Evolutionary conservation across 2,329 filamentous ascomycete genomes (phyloP).

Genomic region (Apiospora malaysiana): DNA sequence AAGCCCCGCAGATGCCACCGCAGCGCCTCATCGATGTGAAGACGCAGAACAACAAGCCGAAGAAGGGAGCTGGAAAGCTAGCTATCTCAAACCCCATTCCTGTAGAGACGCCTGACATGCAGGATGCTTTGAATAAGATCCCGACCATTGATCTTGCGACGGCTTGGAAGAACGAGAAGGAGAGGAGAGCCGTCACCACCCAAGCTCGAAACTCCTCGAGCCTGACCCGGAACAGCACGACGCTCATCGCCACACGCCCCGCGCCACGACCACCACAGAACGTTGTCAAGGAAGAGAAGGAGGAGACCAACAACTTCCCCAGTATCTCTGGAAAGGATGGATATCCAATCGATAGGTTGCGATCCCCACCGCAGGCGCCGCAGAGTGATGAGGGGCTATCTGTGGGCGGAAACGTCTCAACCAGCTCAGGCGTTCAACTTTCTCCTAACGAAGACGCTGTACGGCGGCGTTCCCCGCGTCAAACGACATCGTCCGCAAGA

Average conservation of each 20-base stretch:
- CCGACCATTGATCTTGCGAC: constrained; percentile 56
- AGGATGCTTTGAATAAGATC: constrained; percentile 36
- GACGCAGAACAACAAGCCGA: constrained; percentile 26
- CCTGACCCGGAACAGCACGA: constrained; percentile 37
- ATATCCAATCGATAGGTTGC: constrained; percentile 16
- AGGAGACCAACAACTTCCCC: neutral
- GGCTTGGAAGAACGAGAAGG: constrained; percentile 53
- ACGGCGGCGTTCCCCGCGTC: constrained; percentile 57
- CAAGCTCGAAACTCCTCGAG: neutral
- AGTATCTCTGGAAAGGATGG: constrained; percentile 19
- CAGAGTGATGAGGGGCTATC: constrained; percentile 33
- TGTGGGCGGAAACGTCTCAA: constrained; percentile 44
- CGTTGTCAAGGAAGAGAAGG: neutral
- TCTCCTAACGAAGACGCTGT: constrained; percentile 56
- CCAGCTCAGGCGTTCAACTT: constrained; percentile 52
- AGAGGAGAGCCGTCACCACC: constrained; percentile 45
- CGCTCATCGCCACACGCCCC: constrained; percentile 42
- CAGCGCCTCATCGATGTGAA: constrained; percentile 18
- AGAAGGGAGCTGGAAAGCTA: constrained; percentile 44
- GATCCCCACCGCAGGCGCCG: neutral
- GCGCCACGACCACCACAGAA: constrained; percentile 38
- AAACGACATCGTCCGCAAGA: constrained; percentile 32
- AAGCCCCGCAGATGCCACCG: neutral
- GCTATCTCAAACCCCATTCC: constrained; percentile 58
- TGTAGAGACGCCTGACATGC: constrained; percentile 31